Base-by-base conservation (phyloP, 1,284 basidiomycete species). In the Trametes polyzona region DNA sequence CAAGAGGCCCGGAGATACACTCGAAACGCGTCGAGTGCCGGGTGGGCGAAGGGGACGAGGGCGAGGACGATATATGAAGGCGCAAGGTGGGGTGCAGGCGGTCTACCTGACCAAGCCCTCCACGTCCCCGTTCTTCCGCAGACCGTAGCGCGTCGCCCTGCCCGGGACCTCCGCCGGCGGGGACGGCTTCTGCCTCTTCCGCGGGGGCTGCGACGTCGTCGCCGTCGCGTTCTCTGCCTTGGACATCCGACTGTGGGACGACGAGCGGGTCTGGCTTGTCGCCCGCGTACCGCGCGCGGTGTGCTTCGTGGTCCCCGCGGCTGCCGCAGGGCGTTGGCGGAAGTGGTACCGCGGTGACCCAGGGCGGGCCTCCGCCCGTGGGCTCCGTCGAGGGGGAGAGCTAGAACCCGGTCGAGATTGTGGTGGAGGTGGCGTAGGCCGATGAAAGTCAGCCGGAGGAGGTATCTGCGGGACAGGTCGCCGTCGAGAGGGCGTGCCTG, bases 171-270 rank as follows among this genome's bases (percentile, higher is more conserved):
- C 52, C 27, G 40, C 42, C 29, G 57, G 55, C 11, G 58, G 58
- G 0, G 55, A 55, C 41, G 57, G 37, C 47, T 59, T 63, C 47
- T 54, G 55, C 58, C 53, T 63, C 55, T 63, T 63, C 21, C 39
- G 16, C 4, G 21, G 23, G 4, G 58, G 55, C 21, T 54, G 57
- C n/a, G n/a, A n/a, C n/a, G n/a, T n/a, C n/a, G n/a, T n/a, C n/a
- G n/a, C n/a, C 21, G 42, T 49, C 33, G 52, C 6, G 46, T 47
- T 40, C 52, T 47, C 40, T 12, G 33, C 21, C 37, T 57, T 48
- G 24, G 41, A 52, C 24, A 40, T 33, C n/a, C n/a, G n/a, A 21
- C 30, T 16, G 17, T 59, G 55, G 14, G 35, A 26, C 27, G 55
- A 27, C 12, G 61, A 17, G 21, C 57, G 50, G 1, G 50, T 47